Conservation (phyloP, 352 stramenopile genomes). For the Globisporangium uncinulatum region DNA sequence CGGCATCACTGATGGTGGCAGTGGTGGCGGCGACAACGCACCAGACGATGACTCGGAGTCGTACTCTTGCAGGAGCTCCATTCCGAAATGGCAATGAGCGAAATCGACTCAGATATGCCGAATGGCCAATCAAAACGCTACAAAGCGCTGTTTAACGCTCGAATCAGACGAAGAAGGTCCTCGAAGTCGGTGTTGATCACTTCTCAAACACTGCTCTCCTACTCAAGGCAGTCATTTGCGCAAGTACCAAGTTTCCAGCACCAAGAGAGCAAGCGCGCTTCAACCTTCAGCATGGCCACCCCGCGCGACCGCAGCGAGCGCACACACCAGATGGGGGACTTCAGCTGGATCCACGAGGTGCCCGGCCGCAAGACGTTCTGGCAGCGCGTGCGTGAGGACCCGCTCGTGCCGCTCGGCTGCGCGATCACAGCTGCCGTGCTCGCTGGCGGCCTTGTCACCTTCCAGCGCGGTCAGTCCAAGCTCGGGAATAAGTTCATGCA, state of each 20-base stretch:
- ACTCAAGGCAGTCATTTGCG: background rate
- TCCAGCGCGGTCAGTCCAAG: conserved; percentile 66
- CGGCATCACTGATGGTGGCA: background rate
- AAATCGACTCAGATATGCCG: background rate
- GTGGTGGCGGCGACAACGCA: background rate
- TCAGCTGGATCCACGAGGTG: conserved; percentile 60
- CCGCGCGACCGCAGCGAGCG: background rate
- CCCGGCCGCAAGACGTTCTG: conserved; percentile 61
- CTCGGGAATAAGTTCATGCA: conserved; percentile 84
- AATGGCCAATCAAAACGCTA: background rate
- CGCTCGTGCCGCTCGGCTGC: conserved; percentile 70
- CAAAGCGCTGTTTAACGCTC: no score
- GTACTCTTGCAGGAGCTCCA: conserved; percentile 14
- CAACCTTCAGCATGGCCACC: background rate
- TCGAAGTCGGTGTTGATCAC: no score
- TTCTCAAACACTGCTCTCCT: no score
- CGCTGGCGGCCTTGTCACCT: conserved; percentile 61
- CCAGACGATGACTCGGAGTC: conserved; percentile 2
- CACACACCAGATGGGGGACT: conserved; percentile 40
- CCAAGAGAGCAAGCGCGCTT: background rate
- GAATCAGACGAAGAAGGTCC: no score
- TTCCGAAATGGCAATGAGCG: background rate
- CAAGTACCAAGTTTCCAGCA: background rate
- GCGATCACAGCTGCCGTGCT: conserved; percentile 58
- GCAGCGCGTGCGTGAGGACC: conserved; percentile 63